Evolutionary conservation across 257 asterid species (phyloP), one percentile per base, ranked within the genome.

Genomic region (Ehretia macrophylla): DNA sequence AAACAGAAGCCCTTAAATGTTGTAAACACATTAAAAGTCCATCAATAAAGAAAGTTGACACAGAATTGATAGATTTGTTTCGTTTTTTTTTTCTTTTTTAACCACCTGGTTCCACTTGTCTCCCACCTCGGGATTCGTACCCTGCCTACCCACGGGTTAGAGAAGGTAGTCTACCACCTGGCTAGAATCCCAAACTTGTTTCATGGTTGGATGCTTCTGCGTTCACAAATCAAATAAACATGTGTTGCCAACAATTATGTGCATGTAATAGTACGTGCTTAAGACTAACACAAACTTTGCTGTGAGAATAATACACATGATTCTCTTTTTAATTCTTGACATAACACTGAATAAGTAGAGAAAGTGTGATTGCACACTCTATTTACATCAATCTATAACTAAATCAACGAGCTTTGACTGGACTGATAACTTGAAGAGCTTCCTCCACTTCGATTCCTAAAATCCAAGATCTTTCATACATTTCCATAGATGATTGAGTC

Each of bases 401-500:
- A 38, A 17, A 19, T 27, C 72, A 78, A 56, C 90, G 84, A 58
- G 88, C 90, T 54, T 54, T 56, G 4, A 81, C 71, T 0, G 90
- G 86, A 69, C 60, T 74, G 22, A 69, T 63, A 22, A 77, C 76
- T 49, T 75, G 73, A 32, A 67, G 57, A 53, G 77, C 72, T 75
- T 80, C 87, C 55, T 81, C 87, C 1, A 68, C 55, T 50, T 81
- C 92, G 49, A 62, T 62, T 17, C 70, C 70, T 0, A 74, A 80
- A 69, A 64, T 59, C 79, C 75, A 81, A 49, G 76, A 70, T 8
- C 66, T 35, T 17, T 75, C 85, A 27, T 48, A 55, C 77, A 66
- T 69, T 47, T 72, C 83, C 20, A 81, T 67, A 39, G 86, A 81
- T 37, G 94, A 75, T 35, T 86, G 88, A 62, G 77, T 65, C 12